Percentiles rank a stretch among this genome's conserved stretches.
Conservation (phyloP, 176 grass and related monocot species). For the Zoysia pacifica region DNA sequence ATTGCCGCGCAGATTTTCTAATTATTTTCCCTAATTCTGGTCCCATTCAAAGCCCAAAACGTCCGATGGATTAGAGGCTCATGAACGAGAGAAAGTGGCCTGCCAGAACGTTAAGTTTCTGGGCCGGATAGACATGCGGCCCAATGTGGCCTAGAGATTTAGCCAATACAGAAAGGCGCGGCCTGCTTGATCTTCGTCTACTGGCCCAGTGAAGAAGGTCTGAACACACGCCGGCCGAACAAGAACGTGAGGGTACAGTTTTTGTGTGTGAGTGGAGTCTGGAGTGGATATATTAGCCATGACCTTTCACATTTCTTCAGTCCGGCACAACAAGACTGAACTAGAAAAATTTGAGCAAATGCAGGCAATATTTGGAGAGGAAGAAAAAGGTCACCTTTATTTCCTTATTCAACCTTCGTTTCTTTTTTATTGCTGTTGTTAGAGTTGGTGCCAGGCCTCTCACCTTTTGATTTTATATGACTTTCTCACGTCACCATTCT, state of each 20-base stretch:
- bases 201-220: not conserved
- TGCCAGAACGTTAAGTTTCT: too few species aligned
- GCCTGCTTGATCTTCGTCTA: not conserved
- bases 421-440: not conserved
- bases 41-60: not conserved
- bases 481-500: conserved; percentile 13
- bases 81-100: too few species aligned
- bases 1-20: too few species aligned
- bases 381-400: not conserved
- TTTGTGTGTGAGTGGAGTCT: too few species aligned
- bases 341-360: not conserved
- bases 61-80: too few species aligned
- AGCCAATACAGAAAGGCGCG: not conserved
- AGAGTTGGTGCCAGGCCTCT: not conserved
- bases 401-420: not conserved
- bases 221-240: too few species aligned
- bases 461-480: not conserved
- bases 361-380: not conserved
- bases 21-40: too few species aligned
- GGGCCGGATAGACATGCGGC: too few species aligned
- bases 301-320: too few species aligned
- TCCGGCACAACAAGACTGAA: not conserved
- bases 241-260: too few species aligned
- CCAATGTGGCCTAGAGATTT: not conserved
- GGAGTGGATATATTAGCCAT: too few species aligned